A percentile compares a stretch with the other conserved stretches of the same genome.
phyloP scores from a whole-genome alignment of 106 monocot species.

The Dendrobium huoshanense region DNA sequence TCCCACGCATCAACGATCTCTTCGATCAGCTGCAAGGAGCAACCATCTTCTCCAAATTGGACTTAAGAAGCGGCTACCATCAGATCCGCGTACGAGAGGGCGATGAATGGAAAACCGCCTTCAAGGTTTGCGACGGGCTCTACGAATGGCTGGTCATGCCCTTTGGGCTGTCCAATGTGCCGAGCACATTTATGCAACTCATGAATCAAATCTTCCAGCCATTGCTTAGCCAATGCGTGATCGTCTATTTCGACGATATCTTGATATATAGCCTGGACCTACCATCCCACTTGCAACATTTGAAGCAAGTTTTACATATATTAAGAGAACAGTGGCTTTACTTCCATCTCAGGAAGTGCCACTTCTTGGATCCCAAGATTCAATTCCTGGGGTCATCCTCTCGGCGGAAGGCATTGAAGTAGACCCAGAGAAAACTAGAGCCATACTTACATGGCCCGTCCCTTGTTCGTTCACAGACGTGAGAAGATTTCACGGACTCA shows the following conservation, averaged over 20 bases:
- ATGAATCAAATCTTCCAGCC: neutral
- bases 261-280: neutral
- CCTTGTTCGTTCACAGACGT: neutral
- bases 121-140: neutral
- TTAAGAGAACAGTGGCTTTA: neutral
- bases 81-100: neutral
- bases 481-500: constrained; percentile 5
- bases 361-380: neutral
- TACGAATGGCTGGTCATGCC: constrained; percentile 1
- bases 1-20: neutral
- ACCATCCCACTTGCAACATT: neutral
- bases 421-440: neutral
- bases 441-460: neutral
- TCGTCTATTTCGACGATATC: constrained; percentile 6
- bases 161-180: neutral
- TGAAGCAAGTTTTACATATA: neutral
- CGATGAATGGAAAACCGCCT: neutral
- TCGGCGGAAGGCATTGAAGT: neutral
- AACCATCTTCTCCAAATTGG: neutral
- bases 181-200: neutral
- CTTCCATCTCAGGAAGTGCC: constrained; percentile 3
- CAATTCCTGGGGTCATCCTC: neutral
- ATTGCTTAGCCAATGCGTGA: neutral
- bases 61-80: too few relatives aligned
- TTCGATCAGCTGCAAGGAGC: neutral